Conservation (phyloP, 1,139 yeast species). For the Taphrina communis region DNA sequence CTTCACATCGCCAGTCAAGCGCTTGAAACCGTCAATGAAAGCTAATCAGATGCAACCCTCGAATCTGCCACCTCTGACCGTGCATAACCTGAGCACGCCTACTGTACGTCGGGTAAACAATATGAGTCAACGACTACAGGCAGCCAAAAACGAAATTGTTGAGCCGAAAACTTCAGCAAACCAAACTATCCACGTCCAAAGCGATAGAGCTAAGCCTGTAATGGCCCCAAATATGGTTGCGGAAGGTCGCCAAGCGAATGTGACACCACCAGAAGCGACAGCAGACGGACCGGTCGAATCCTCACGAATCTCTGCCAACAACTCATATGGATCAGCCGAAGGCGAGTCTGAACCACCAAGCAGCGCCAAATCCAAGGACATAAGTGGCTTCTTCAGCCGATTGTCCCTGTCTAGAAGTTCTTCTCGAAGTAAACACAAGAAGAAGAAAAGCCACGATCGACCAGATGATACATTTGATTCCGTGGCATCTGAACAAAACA, state of each 20-base stretch:
- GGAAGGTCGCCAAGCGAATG: neutral
- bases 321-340: neutral
- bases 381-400: constrained; percentile 22
- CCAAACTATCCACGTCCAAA: neutral
- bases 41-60: constrained; percentile 28
- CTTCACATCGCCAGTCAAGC: constrained; percentile 33
- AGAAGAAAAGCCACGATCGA: constrained; percentile 13
- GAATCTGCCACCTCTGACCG: constrained; percentile 24
- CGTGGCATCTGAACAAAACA: neutral
- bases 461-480: neutral
- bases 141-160: neutral
- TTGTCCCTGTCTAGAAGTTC: constrained; percentile 27
- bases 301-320: neutral
- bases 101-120: constrained; percentile 29
- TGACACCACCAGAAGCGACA: neutral
- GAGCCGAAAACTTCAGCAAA: neutral
- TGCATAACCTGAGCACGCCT: constrained; percentile 26
- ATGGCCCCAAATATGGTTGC: neutral
- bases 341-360: constrained; percentile 6
- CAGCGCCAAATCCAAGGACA: constrained; percentile 4
- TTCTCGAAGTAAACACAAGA: constrained; percentile 14
- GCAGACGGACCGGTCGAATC: neutral
- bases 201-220: neutral
- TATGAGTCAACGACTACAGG: constrained; percentile 22
- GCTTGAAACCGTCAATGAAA: constrained; percentile 1